Conservation (phyloP, 768 basidiomycete genomes). For the Boletus rubroflammeus region DNA sequence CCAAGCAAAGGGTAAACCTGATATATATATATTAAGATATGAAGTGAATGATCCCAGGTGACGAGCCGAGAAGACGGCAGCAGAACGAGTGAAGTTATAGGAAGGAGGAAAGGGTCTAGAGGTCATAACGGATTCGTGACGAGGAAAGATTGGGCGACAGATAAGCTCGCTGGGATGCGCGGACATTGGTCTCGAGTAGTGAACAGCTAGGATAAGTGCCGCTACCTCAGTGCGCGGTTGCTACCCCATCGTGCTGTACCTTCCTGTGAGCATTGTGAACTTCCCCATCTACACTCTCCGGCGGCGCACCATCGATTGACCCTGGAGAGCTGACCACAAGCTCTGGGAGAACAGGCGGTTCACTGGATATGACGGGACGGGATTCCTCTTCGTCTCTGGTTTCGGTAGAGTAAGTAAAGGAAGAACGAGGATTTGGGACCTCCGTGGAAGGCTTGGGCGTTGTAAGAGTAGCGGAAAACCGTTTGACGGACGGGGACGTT, state of each 20-base stretch:
- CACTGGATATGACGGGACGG: conserved; percentile 24
- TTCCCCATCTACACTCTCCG: conserved; percentile 15
- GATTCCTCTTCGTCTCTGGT: conserved; percentile 27
- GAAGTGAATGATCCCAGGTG: not conserved
- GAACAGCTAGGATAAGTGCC: not conserved
- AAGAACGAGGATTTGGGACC: conserved; percentile 21
- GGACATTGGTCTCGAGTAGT: not conserved
- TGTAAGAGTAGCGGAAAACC: conserved; percentile 22
- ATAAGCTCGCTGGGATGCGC: not conserved
- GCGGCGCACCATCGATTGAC: conserved; percentile 29
- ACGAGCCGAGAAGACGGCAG: not conserved
- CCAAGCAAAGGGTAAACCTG: not conserved
- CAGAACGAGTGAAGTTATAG: conserved; percentile 19
- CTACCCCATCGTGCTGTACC: conserved; percentile 22
- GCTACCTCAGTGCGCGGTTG: conserved; percentile 15
- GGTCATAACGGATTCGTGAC: not conserved
- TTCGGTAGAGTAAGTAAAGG: conserved; percentile 30
- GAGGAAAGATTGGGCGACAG: not conserved
- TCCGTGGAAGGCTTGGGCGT: conserved; percentile 32
- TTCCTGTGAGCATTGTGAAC: conserved; percentile 13
- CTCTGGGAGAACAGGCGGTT: conserved; percentile 33
- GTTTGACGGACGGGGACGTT: conserved; percentile 20
- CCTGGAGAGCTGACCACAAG: conserved; percentile 34
- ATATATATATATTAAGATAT: conserved; percentile 5
- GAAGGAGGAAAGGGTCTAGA: not conserved